These are phyloP conservation scores for Eimeria praecox DNA, from an alignment of 169 alveolate species.

Conservation along the genomic window DNA sequence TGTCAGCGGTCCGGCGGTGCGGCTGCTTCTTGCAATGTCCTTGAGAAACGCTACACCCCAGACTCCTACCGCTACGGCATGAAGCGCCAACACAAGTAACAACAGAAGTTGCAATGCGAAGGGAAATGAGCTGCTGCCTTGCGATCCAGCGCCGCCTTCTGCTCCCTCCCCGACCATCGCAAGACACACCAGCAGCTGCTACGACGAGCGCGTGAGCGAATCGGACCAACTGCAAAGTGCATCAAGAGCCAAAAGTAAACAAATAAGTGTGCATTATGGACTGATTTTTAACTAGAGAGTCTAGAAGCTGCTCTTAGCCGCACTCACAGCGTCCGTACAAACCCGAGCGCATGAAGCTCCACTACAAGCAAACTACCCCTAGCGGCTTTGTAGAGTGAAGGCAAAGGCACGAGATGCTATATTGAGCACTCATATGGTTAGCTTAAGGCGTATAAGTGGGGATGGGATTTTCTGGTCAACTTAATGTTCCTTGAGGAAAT, in stretches of 20 bases:
- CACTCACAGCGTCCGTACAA: background rate
- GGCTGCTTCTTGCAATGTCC: conserved; percentile 17
- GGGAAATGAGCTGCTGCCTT: background rate
- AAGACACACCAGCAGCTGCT: background rate
- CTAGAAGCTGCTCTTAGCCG: background rate
- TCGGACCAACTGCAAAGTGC: background rate
- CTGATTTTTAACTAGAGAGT: background rate
- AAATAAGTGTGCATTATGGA: background rate
- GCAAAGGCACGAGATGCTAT: background rate
- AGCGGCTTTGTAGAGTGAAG: background rate
- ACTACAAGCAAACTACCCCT: background rate
- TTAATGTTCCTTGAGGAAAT: background rate
- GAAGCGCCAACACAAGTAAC: background rate
- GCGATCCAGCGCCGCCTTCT: background rate
- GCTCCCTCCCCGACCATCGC: conserved; percentile 3
- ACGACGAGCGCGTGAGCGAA: background rate
- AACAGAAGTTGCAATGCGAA: background rate
- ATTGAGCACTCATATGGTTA: background rate
- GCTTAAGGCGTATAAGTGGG: background rate
- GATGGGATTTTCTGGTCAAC: background rate
- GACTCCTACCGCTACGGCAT: conserved; percentile 52
- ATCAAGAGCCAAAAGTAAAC: no score
- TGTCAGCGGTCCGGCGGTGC: background rate
- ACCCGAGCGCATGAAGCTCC: background rate
- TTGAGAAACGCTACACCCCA: conserved; percentile 67